These are phyloP conservation scores for Stagonosporopsis vannaccii DNA, from an alignment of 2,329 filamentous ascomycete species.

Conservation along the genomic window DNA sequence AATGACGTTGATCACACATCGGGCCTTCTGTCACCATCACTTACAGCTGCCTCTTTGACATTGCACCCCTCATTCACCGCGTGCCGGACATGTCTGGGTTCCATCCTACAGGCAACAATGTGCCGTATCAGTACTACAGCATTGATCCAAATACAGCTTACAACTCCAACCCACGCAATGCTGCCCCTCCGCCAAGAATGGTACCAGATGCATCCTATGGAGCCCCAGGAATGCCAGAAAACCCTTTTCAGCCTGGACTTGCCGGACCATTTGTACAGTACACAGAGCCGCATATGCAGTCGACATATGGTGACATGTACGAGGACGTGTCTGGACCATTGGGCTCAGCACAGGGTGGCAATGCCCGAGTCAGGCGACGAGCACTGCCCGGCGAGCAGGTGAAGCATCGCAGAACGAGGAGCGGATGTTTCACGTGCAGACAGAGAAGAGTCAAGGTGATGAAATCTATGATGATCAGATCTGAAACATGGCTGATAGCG, in stretches of 20 bases:
- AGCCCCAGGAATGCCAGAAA: conserved; percentile 38
- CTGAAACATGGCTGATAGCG: conserved; percentile 22
- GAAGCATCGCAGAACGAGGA: conserved; percentile 92
- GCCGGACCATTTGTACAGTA: conserved; percentile 43
- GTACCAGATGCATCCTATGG: conserved; percentile 37
- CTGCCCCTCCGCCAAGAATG: conserved; percentile 31
- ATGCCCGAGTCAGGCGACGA: conserved; percentile 41
- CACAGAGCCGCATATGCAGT: conserved; percentile 40
- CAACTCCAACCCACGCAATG: conserved; percentile 33
- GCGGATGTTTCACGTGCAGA: conserved; percentile 92
- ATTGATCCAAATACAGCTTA: conserved; percentile 38
- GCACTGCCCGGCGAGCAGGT: conserved; percentile 68
- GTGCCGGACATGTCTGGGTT: conserved; percentile 47
- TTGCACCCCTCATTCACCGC: conserved; percentile 25
- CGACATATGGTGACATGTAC: conserved; percentile 45
- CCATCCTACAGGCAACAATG: conserved; percentile 43
- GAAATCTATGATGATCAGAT: conserved; percentile 5
- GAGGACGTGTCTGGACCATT: conserved; percentile 41
- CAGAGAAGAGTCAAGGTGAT: conserved; percentile 80
- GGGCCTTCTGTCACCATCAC: conserved; percentile 36
- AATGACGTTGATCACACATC: conserved; percentile 49
- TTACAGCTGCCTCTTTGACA: conserved; percentile 27
- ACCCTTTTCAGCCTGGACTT: conserved; percentile 41
- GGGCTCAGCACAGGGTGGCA: conserved; percentile 37
- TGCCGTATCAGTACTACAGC: conserved; percentile 48